Base-by-base conservation (phyloP, 1,284 basidiomycete genomes). In the Cerioporus squamosus region DNA sequence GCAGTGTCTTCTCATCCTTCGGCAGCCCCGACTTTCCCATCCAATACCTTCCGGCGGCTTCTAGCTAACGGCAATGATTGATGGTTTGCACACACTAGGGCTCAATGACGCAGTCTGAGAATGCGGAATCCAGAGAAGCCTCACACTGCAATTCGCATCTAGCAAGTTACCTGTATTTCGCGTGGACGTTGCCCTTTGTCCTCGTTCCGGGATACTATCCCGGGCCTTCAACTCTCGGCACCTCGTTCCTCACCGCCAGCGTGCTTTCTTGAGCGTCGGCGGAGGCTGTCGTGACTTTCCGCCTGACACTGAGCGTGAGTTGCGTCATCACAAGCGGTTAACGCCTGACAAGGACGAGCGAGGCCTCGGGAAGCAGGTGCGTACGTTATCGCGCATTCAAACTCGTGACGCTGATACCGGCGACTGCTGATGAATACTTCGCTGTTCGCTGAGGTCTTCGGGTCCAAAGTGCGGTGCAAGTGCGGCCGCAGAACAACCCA, bases 21-120 rank as follows among this genome's bases (percentile, higher is more conserved):
- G 18, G 20, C 33, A 23, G 22, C 33, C n/a, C 5, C 44, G 14
- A 33, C 45, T 17, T 53, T 38, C 59, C 52, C 50, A 57, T 57
- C 46, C 44, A 44, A 42, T 26, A 15, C 44, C 24, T 9, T 6
- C 56, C 33, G 33, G 33, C 33, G 33, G 33, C 33, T 57, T 63
- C 56, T 66, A 94, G 93, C 76, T 95, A 69, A 94, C 95, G 90
- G 93, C 93, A 15, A 95, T 95, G 94, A 95, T 95, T 70, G 88
- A 95, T 46, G 88, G 95, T 43, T 94, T 93, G 87, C 92, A 53
- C n/a, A n/a, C n/a, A n/a, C 77, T 95, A 53, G 81, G 94, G 59
- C 80, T 95, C 58, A 93, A 93, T 67, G 91, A 93, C 74, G 90
- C 90, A 61, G 86, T 72, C 81, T 57, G 50, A 60, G 66, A 56